Evolutionary conservation across 1,139 yeast genomes (phyloP).

Genomic region (Saccharomyces hybrid): DNA sequence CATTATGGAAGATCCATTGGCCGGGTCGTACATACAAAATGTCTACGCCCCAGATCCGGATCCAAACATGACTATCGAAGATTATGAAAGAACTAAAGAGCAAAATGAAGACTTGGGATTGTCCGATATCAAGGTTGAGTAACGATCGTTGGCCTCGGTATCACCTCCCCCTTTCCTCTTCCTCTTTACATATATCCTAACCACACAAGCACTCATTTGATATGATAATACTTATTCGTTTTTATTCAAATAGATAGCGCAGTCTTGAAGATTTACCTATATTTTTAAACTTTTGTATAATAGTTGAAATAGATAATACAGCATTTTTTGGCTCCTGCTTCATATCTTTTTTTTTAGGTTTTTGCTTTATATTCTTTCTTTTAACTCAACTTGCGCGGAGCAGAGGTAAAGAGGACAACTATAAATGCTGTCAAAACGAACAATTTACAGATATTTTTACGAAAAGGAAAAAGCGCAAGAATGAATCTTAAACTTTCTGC

Average conservation of each 20-base stretch:
- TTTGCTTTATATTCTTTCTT: background rate
- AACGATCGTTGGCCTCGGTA: background rate
- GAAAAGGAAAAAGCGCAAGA: background rate
- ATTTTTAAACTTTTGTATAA: background rate
- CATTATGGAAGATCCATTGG: conserved; percentile 87
- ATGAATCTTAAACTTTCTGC: conserved; percentile 13
- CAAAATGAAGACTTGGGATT: conserved; percentile 92
- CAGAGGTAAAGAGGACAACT: too few relatives aligned
- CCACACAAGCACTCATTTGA: background rate
- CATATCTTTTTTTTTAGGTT: background rate
- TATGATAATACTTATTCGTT: background rate
- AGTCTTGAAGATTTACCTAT: background rate
- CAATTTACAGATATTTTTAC: background rate
- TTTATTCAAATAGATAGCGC: background rate
- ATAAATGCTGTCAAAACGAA: too few relatives aligned
- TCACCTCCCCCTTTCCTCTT: background rate
- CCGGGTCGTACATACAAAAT: conserved; percentile 91
- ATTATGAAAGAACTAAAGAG: conserved; percentile 75
- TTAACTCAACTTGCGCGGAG: background rate
- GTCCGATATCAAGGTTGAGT: conserved; percentile 58
- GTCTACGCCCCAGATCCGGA: conserved; percentile 97
- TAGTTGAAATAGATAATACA: background rate
- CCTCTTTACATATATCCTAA: background rate
- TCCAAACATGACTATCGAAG: conserved; percentile 90
- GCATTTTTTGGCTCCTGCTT: background rate